Evolutionary conservation across 331 rosid species (phyloP), one percentile per base, ranked within the genome.

Genomic region (Malus hybrid): DNA sequence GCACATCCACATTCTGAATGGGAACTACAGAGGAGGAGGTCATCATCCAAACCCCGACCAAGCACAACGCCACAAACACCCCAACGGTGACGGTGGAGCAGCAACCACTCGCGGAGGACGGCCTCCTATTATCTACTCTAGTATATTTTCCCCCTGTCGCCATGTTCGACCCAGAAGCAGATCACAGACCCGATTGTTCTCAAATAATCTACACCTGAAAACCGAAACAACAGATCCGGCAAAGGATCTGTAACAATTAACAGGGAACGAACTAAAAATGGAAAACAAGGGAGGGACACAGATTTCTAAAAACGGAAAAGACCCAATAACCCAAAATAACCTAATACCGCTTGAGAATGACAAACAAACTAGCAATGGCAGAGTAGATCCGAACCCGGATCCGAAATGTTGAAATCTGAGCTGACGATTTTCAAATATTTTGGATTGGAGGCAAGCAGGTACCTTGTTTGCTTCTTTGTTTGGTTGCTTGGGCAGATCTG

Each of bases 31-130:
- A 89, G 4, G 96, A 91, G 0, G 99, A 94, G n/a, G 96, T 90
- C 91, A 94, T 82, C 97, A 94, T 92, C 99, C 99, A 94, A 77
- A 92, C 80, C 48, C 96, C 99, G 62, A 90, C 96, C 89, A 94
- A 86, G 74, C 97, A 90, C 75, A 94, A 80, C 13, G 92, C 97
- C 79, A 94, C 97, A 75, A 94, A 90, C 78, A 90, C 92, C 50
- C 88, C 97, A 77, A 94, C 86, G 24, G 99, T 87, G 82, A 89
- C 96, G 1, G 96, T 86, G 10, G 99, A 94, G 82, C 96, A 92
- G 86, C 90, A 94, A 73, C 92, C 82, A 76, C 91, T 82, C 1
- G 4, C 46, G 11, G 96, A 73, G 5, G 93, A 56, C 6, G 97
- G 82, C 74, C 93, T 86, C 75, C 87, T 82, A 58, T 80, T 89